phyloP scores from a whole-genome alignment of 2,329 filamentous ascomycete genomes.

The Peltaster fructicola region DNA sequence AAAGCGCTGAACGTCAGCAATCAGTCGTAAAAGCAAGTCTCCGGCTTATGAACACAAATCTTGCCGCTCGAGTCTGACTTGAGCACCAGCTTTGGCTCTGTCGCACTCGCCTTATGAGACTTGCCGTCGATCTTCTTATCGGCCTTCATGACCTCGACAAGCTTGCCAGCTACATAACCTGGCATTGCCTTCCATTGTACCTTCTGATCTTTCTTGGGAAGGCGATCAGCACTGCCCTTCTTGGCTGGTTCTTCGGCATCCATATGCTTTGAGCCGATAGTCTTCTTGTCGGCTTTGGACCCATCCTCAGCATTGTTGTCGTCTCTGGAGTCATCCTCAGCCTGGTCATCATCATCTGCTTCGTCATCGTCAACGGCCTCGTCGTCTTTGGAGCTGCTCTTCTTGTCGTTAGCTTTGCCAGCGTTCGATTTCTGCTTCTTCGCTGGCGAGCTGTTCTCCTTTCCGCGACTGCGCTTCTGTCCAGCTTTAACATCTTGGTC shows the following conservation, averaged over 20 bases:
- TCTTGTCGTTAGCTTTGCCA: constrained; percentile 12
- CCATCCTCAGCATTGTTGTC: constrained; percentile 10
- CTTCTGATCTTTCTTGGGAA: constrained; percentile 25
- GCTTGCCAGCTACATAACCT: constrained; percentile 24
- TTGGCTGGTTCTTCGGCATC: constrained; percentile 13
- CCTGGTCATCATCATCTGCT: constrained; percentile 3
- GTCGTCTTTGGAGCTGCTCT: constrained; percentile 18
- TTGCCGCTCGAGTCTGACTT: constrained; percentile 23
- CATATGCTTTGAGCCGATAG: constrained; percentile 17
- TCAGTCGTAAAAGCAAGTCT: constrained; percentile 25
- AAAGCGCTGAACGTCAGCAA: too few species aligned
- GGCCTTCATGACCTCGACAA: constrained; percentile 24
- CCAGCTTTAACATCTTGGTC: constrained; percentile 7
- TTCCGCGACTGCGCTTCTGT: constrained; percentile 16
- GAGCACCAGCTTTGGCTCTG: constrained; percentile 26
- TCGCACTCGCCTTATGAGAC: constrained; percentile 23
- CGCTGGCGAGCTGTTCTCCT: constrained; percentile 11
- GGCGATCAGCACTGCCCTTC: constrained; percentile 16
- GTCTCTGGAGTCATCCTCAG: constrained; percentile 4
- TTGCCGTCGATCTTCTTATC: constrained; percentile 26
- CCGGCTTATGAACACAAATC: constrained; percentile 26
- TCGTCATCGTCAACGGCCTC: constrained; percentile 8
- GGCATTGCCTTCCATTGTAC: constrained; percentile 25
- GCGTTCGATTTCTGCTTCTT: constrained; percentile 20
- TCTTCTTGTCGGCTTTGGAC: constrained; percentile 6